A percentile compares a stretch with the other conserved stretches of the same genome.
These are phyloP conservation scores for Skeletonema menzelii DNA, from an alignment of 108 stramenopile genomes.

Conservation along the genomic window DNA sequence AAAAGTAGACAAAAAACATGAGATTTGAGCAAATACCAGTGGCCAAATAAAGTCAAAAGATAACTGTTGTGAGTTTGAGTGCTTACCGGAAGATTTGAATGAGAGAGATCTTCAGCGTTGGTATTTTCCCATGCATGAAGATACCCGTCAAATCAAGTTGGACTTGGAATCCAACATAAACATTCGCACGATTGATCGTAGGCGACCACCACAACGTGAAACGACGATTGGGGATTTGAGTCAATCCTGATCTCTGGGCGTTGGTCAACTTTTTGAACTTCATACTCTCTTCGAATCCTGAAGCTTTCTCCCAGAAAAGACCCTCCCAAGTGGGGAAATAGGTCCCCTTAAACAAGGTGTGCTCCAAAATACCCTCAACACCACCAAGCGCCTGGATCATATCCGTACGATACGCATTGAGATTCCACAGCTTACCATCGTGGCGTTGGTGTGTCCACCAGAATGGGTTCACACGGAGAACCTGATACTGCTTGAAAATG, in stretches of 20 bases:
- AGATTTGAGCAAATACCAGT: background rate
- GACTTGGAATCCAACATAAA: conserved; percentile 99
- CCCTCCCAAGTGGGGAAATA: conserved; percentile 99
- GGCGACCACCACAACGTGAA: conserved; percentile 99
- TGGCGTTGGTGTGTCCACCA: conserved; percentile 99
- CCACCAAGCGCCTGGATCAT: conserved; percentile 99
- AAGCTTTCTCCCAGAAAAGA: conserved; percentile 99
- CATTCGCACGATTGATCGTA: conserved; percentile 99
- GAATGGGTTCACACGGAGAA: conserved; percentile 95
- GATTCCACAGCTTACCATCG: conserved; percentile 99
- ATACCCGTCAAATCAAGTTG: conserved; percentile 99
- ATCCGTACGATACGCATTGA: conserved; percentile 99
- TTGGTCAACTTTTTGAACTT: conserved; percentile 99
- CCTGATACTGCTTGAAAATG: conserved; percentile 98
- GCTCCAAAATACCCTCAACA: conserved; percentile 98
- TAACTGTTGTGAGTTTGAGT: background rate
- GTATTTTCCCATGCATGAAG: conserved; percentile 99
- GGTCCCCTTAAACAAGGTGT: conserved; percentile 99
- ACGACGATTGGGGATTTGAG: conserved; percentile 99
- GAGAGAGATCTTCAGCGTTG: conserved; percentile 94
- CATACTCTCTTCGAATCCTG: conserved; percentile 99
- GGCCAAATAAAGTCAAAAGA: background rate
- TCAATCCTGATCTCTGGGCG: conserved; percentile 98
- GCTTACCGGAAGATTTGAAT: conserved; percentile 84
- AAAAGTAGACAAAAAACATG: conserved; percentile 40